Evolutionary conservation across 192 early-diverging fungal genomes (phyloP).

Genomic region (Coemansia sp.): DNA sequence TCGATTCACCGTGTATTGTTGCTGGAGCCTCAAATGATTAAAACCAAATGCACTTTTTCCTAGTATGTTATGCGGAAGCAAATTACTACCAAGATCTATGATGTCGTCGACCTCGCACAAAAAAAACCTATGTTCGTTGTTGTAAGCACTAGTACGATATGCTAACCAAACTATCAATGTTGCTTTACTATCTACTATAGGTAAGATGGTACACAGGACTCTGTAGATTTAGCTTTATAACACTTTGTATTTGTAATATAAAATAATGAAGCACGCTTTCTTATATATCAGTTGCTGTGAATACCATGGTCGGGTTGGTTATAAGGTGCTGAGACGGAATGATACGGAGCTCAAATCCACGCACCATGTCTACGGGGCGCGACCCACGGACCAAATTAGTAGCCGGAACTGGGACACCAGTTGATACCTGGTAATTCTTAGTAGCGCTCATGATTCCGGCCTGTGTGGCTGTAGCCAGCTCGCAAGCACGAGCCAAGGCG

Average conservation of each 20-base stretch:
- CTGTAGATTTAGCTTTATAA: background rate
- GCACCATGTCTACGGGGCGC: constrained; percentile 49
- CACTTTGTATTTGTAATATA: background rate
- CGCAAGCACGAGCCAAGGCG: constrained; percentile 60
- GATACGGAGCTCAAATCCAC: constrained; percentile 69
- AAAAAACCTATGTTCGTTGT: background rate
- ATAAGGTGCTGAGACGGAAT: constrained; percentile 62
- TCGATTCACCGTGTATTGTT: background rate
- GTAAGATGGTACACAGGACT: background rate
- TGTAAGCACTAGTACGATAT: background rate
- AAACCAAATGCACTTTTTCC: constrained; percentile 14
- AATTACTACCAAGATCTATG: constrained; percentile 16
- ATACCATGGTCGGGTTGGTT: constrained; percentile 16
- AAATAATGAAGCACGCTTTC: background rate
- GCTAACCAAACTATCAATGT: background rate
- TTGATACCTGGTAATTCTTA: constrained; percentile 42
- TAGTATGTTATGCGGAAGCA: constrained; percentile 12
- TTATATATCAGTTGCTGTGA: constrained; percentile 15
- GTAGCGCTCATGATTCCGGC: constrained; percentile 73
- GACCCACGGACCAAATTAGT: constrained; percentile 32
- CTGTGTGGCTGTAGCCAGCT: constrained; percentile 67
- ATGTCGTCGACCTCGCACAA: background rate
- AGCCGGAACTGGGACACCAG: constrained; percentile 12
- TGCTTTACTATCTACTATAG: constrained; percentile 7
- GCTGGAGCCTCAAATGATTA: constrained; percentile 10